Conservation (phyloP, 179 eudicot genomes). For the Nepenthes alata region DNA sequence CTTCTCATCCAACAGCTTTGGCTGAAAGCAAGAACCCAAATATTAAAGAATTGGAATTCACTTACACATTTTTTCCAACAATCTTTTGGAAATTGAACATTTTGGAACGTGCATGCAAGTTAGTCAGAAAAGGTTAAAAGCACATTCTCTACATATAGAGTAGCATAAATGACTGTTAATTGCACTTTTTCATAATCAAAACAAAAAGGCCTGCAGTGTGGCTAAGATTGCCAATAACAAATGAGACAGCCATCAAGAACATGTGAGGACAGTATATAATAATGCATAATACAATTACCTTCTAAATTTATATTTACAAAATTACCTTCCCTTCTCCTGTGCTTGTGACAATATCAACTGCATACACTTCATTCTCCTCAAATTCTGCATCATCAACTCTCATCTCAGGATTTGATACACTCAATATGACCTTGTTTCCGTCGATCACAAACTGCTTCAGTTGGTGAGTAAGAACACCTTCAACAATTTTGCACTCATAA, state of each 20-base stretch:
- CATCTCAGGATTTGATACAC: slow-evolving; percentile 63
- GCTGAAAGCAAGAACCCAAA: slow-evolving; percentile 34
- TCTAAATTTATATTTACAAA: not conserved
- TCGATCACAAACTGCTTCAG: slow-evolving; percentile 95
- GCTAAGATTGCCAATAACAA: no score
- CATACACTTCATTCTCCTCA: slow-evolving; percentile 94
- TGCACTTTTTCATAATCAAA: no score
- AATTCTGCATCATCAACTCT: slow-evolving; percentile 97
- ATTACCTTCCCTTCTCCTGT: slow-evolving; percentile 95
- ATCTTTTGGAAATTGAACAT: no score
- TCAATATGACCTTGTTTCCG: slow-evolving; percentile 89
- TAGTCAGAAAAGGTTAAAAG: no score
- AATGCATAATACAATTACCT: not conserved
- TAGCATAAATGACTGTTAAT: no score
- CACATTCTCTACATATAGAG: no score
- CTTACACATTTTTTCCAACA: no score
- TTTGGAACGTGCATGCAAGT: no score
- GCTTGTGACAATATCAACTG: slow-evolving; percentile 78
- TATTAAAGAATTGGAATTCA: no score
- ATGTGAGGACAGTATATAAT: no score
- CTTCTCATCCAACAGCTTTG: slow-evolving; percentile 84
- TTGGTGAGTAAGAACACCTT: slow-evolving; percentile 96
- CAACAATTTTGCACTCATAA: slow-evolving; percentile 92
- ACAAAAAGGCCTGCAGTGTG: no score
- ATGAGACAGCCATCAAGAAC: no score